phyloP scores from a whole-genome alignment of 176 grass and related monocot genomes.

The Avena eriantha region DNA sequence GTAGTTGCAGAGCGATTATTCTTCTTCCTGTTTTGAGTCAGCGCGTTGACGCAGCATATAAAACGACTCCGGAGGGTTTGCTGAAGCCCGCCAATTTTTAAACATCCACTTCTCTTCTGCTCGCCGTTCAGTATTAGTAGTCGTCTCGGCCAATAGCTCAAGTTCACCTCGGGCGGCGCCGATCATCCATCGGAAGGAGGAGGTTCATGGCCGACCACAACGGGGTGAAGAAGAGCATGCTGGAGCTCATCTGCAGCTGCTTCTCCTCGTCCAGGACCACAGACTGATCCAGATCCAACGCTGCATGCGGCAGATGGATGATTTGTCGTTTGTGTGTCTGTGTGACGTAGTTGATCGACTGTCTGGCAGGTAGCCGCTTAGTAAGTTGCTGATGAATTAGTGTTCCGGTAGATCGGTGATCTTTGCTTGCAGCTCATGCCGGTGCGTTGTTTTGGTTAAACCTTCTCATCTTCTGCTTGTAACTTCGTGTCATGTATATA shows the following conservation, averaged over 20 bases:
- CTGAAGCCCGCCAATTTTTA: not conserved
- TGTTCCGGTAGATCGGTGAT: not conserved
- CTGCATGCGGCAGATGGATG: not conserved
- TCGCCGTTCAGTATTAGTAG: not conserved
- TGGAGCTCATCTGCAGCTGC: slow-evolving; percentile 16
- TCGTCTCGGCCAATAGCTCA: not conserved
- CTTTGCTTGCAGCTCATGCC: not conserved
- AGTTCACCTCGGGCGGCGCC: not conserved
- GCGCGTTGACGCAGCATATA: not conserved
- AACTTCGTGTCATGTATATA: no score
- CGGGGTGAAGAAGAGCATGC: slow-evolving; percentile 41
- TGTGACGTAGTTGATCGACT: not conserved
- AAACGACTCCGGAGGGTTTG: not conserved
- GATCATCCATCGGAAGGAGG: not conserved
- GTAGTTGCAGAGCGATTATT: not conserved
- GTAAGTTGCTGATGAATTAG: not conserved
- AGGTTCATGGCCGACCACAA: slow-evolving; percentile 34
- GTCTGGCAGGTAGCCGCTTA: not conserved
- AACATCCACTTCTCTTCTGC: not conserved
- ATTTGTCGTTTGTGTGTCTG: no score
- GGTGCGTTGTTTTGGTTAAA: no score
- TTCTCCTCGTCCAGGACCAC: slow-evolving; percentile 23
- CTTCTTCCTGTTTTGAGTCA: not conserved
- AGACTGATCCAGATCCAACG: not conserved
- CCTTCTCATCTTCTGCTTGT: no score